A percentile compares a stretch with the other conserved stretches of the same genome.
These are phyloP conservation scores for Rhodotorula glutinis DNA, from an alignment of 1,284 basidiomycete species.

Conservation along the genomic window DNA sequence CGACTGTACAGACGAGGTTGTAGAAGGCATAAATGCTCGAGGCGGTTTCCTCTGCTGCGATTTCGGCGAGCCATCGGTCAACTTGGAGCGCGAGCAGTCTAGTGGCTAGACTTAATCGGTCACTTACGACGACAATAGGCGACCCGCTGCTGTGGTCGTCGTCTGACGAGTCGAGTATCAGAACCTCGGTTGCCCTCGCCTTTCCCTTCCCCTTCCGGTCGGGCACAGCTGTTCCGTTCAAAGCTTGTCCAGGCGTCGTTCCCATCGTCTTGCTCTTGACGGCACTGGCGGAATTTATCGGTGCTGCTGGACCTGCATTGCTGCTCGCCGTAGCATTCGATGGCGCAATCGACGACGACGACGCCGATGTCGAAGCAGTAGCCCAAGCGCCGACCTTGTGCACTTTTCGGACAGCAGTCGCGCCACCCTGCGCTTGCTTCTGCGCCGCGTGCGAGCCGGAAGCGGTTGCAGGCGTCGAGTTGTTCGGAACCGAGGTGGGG, in stretches of 20 bases:
- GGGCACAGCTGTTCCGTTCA: no score
- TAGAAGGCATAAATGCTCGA: not conserved
- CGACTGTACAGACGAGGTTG: not conserved
- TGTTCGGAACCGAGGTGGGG: constrained; percentile 4
- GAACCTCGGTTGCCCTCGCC: not conserved
- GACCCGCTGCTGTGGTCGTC: not conserved
- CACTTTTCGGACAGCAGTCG: no score
- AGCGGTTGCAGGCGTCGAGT: not conserved
- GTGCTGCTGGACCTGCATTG: not conserved
- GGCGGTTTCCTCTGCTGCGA: not conserved
- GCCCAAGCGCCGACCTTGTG: not conserved
- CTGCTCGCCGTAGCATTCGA: not conserved
- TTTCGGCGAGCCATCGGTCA: not conserved
- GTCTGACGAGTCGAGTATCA: not conserved
- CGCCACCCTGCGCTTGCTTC: no score
- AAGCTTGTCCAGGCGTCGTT: no score
- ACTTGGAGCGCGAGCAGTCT: not conserved
- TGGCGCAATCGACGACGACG: no score
- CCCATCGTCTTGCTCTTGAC: no score
- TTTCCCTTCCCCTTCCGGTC: not conserved
- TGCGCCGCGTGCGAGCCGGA: no score
- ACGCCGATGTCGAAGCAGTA: no score
- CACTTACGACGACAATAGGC: not conserved
- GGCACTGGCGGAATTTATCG: no score
- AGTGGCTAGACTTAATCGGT: not conserved